Base-by-base conservation (phyloP, 495 filamentous ascomycete genomes). In the Tuber calosporum region DNA sequence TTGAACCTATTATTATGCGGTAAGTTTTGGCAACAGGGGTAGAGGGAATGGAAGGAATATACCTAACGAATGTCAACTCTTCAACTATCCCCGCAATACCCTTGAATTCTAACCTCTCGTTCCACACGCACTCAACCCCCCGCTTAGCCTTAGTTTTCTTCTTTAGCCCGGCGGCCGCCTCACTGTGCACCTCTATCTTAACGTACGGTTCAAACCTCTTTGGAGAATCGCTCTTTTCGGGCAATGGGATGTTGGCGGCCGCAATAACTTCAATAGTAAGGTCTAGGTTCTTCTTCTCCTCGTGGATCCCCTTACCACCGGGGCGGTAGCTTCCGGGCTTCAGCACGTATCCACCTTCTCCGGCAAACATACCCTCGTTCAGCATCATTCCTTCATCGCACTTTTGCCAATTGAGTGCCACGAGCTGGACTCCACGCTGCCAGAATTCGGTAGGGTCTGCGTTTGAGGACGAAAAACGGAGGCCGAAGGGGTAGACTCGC, bases 301-400 rank as follows among this genome's bases (percentile, higher is more conserved):
- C 84, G 70, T 89, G 83, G 0, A 79, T 85, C 75, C 86, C 82
- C 73, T 84, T 85, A 36, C 73, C 75, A 7, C 68, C 74, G 2
- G 85, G 86, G 53, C 87, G 85, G 77, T 89, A 91, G 30, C 89
- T 90, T 38, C 85, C 81, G 0, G 94, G 94, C 79, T 98, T 98
- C 2, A 95, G 85, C 1, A 95, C 89, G 85, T 92, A 98, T 26
- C 94, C 94, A 6, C 84, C 85, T 2, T 90, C 90, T 17, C 89
- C 90, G 5, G 87, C 86, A 81, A 98, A 98, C 93, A 97, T 94
- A 72, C 88, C 94, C 79, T 93, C 89, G 79, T 97, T 97, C 1
- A 97, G 87, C 94, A 97, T 97, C 91, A 93, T 96, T 19, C 92
- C 94, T 72, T 90, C 89, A 79, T 97, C 94, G 79, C 89, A 88